A percentile compares a stretch with the other conserved stretches of the same genome.
phyloP scores from a whole-genome alignment of 371 early-diverging fungal genomes.

The Blakeslea trispora region DNA sequence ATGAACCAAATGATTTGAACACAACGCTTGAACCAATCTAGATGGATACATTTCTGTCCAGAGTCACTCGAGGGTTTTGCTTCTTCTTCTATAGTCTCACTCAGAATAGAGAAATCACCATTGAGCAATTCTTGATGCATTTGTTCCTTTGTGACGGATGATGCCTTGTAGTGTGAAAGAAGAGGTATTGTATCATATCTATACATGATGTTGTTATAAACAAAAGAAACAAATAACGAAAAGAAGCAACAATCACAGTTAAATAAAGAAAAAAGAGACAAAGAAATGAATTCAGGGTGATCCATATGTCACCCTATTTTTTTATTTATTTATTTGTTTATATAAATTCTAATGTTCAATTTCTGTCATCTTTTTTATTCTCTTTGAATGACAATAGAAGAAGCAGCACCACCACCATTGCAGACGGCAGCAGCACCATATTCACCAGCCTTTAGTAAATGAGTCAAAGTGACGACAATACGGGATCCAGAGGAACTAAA shows the following conservation, averaged over 20 bases:
- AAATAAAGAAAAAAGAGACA: background rate
- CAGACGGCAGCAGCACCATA: slow-evolving; percentile 88
- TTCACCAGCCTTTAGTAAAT: slow-evolving; percentile 77
- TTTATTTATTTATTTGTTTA: background rate
- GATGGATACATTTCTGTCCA: background rate
- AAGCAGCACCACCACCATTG: slow-evolving; percentile 94
- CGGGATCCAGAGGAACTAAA: slow-evolving; percentile 81
- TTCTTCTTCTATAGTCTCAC: too few species aligned
- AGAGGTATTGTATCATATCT: background rate
- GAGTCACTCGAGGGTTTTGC: too few species aligned
- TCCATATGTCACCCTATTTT: background rate
- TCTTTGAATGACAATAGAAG: slow-evolving; percentile 80
- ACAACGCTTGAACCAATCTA: background rate
- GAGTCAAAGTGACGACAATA: slow-evolving; percentile 85
- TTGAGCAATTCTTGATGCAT: background rate
- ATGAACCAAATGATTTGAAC: background rate
- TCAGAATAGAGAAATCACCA: slow-evolving; percentile 1
- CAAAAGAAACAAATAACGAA: background rate
- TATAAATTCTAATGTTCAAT: background rate
- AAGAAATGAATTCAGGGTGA: background rate
- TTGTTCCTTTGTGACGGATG: background rate
- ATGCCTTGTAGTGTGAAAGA: background rate
- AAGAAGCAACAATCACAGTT: background rate
- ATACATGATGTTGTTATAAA: background rate
- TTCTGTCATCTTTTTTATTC: slow-evolving; percentile 33